Evolutionary conservation across 2,329 filamentous ascomycete genomes (phyloP).

Genomic region (Colletotrichum sansevieriae): DNA sequence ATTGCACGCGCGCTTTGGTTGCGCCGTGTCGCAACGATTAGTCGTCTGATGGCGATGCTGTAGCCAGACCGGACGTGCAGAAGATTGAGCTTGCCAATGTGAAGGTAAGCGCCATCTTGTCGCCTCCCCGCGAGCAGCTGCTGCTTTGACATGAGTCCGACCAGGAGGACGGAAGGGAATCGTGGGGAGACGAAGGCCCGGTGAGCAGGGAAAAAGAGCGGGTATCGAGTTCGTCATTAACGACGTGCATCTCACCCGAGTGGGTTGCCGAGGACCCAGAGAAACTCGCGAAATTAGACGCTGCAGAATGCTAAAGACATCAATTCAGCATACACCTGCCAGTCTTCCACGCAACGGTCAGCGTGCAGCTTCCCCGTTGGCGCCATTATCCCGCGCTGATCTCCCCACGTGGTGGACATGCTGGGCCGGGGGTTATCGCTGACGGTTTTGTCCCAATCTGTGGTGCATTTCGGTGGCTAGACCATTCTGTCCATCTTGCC

Average conservation of each 20-base stretch:
- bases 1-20: conserved; percentile 2
- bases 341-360: conserved; percentile 6
- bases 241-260: conserved; percentile 21
- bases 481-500: neutral
- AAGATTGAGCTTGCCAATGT: neutral
- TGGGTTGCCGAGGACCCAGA: conserved; percentile 35
- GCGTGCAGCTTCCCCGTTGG: conserved; percentile 21
- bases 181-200: conserved; percentile 2
- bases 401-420: conserved; percentile 32
- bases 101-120: conserved; percentile 21
- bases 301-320: conserved; percentile 37
- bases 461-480: neutral
- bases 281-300: conserved; percentile 35
- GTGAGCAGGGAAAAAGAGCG: conserved; percentile 24
- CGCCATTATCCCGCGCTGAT: conserved; percentile 23
- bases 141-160: conserved; percentile 12
- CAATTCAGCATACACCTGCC: neutral
- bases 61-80: conserved; percentile 4
- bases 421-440: neutral
- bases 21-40: neutral
- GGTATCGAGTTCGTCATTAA: conserved; percentile 37
- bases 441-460: neutral
- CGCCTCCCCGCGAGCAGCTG: neutral
- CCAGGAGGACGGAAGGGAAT: neutral
- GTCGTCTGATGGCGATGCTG: conserved; percentile 2